Conservation (phyloP, 2,329 filamentous ascomycete species). For the Thermothelomyces thermophilus region DNA sequence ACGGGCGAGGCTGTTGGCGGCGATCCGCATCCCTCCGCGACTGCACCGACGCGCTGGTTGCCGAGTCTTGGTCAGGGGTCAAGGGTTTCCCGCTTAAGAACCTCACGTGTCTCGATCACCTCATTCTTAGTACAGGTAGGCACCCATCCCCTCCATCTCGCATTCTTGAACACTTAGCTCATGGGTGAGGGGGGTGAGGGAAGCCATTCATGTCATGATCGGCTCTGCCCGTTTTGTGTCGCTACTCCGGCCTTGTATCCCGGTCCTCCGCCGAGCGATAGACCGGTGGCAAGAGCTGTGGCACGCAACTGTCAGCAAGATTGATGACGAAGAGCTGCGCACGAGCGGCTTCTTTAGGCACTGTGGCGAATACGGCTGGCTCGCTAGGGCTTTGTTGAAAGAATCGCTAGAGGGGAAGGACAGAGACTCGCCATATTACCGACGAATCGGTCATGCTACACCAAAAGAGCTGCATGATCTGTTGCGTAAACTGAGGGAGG, state of each 20-base stretch:
- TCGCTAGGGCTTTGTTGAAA: slow-evolving; percentile 1
- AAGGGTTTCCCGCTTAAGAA: background rate
- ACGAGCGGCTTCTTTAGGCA: slow-evolving; percentile 5
- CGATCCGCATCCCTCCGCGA: slow-evolving; percentile 5
- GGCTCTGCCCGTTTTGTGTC: background rate
- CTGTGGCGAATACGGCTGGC: slow-evolving; percentile 8
- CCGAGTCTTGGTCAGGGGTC: slow-evolving; percentile 1
- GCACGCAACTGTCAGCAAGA: background rate
- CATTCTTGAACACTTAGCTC: no score
- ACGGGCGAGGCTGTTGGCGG: slow-evolving; percentile 2
- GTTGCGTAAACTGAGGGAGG: background rate
- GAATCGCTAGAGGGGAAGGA: background rate
- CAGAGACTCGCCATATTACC: background rate
- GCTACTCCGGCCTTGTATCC: background rate
- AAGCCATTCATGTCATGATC: slow-evolving; percentile 2
- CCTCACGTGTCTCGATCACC: background rate
- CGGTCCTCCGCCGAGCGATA: background rate
- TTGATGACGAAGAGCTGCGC: slow-evolving; percentile 1
- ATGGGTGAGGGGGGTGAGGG: no score
- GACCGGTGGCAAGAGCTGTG: slow-evolving; percentile 10
- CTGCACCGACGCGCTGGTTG: slow-evolving; percentile 10
- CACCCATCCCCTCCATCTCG: no score
- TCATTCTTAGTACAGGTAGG: background rate
- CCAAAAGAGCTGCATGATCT: slow-evolving; percentile 7
- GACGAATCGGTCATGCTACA: slow-evolving; percentile 1